Evolutionary conservation across 169 alveolate genomes (phyloP), one percentile per base, ranked within the genome.

Genomic region (Gregarina niphandrodes): DNA sequence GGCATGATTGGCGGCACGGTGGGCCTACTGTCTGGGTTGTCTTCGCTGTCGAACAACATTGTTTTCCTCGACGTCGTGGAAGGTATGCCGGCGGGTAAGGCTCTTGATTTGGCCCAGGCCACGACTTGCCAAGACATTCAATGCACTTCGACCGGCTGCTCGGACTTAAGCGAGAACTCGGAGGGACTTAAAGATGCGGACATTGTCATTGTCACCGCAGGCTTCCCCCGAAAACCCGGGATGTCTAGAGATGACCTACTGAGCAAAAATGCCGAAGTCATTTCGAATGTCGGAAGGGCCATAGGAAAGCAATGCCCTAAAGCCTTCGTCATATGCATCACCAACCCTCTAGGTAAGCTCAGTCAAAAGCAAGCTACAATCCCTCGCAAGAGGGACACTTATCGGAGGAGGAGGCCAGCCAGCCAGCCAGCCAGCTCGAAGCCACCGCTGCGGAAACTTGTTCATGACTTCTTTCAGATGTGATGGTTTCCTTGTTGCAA

Each of bases 1-100:
- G 82, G 82, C 15, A 62, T 60, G 61, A 72, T 72, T 11, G 82
- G 82, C 21, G 73, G 77, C 11, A 63, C 73, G 0, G 45, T 72
- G 38, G 82, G 79, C 15, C 56, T 64, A 24, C 40, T 72, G 15
- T 30, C 66, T n/a, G 78, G 72, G 1, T 55, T 59, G 38, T 67
- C 67, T 46, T 68, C 67, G 21, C 60, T 72, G n/a, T n/a, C n/a
- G 19, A 78, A 78, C 16, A 77, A 72, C 42, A 72, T 61, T 11
- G 67, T 50, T 42, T 22, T 72, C 40, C 62, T 72, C 45, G 82
- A 72, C 24, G 57, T 72, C 20, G 67, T 72, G 13, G 68, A 58
- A 15, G 74, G 76, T 44, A 45, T 72, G 61, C 77, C 77, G 1
- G 72, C 58, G 34, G 82, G 82, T 19, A 72, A 72, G 26, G 74